phyloP scores from a whole-genome alignment of 371 early-diverging fungal species.

The Lichtheimia ornata region DNA sequence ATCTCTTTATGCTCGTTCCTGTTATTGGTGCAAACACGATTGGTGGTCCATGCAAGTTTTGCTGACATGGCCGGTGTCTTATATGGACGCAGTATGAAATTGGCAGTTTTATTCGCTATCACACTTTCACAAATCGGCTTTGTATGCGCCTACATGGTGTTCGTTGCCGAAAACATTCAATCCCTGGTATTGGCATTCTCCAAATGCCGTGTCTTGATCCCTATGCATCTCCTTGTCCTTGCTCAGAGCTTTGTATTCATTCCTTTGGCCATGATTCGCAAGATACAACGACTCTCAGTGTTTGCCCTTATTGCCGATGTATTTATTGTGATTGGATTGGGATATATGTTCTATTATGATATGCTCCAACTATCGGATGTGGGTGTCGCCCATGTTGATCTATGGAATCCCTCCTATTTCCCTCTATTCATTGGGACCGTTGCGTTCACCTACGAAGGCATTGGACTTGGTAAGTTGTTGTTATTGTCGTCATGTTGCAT shows the following conservation, averaged over 20 bases:
- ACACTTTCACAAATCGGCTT: constrained; percentile 87
- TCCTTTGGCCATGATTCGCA: constrained; percentile 81
- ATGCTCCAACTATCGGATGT: constrained; percentile 51
- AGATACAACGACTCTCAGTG: constrained; percentile 77
- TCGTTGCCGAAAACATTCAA: constrained; percentile 82
- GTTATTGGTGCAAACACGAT: constrained; percentile 60
- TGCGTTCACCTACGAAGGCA: constrained; percentile 89
- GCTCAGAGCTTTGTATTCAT: constrained; percentile 77
- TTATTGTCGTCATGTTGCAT: not conserved
- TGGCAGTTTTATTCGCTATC: constrained; percentile 75
- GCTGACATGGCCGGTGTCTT: constrained; percentile 73
- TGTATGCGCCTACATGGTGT: constrained; percentile 86
- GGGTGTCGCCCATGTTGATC: constrained; percentile 61
- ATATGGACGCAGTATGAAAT: constrained; percentile 74
- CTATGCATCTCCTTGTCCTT: constrained; percentile 63
- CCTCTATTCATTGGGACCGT: constrained; percentile 88
- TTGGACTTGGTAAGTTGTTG: constrained; percentile 67
- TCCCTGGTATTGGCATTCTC: constrained; percentile 67
- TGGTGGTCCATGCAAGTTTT: constrained; percentile 63
- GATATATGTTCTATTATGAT: constrained; percentile 78
- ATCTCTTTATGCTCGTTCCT: constrained; percentile 66
- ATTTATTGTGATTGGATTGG: constrained; percentile 80
- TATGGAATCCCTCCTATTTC: constrained; percentile 72
- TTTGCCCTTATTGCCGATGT: constrained; percentile 85
- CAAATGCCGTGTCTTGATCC: constrained; percentile 54